phyloP scores from a whole-genome alignment of 805 yeast species.

The Gaillardinia entomophila region DNA sequence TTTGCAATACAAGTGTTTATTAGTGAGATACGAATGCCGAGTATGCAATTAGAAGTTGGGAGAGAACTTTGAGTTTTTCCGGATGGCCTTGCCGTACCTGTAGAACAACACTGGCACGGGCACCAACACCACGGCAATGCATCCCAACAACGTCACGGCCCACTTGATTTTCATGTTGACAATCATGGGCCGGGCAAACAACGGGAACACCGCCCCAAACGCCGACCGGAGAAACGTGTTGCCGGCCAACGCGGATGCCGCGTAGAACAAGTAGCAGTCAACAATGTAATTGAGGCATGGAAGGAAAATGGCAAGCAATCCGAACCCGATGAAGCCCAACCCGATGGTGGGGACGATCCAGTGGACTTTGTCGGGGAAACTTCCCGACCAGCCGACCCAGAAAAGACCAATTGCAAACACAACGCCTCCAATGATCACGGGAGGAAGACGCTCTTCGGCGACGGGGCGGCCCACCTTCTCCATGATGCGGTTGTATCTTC shows the following conservation, averaged over 20 bases:
- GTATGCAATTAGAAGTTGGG: neutral
- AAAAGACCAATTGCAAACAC: constrained; percentile 11
- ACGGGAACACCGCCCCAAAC: constrained; percentile 62
- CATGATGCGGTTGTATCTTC: constrained; percentile 42
- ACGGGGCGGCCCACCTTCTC: constrained; percentile 1
- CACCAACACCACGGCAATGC: constrained; percentile 48
- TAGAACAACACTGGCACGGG: constrained; percentile 68
- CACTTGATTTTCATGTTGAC: constrained; percentile 62
- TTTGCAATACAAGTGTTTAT: too few species aligned
- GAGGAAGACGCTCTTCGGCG: constrained; percentile 13
- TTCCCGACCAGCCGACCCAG: constrained; percentile 16
- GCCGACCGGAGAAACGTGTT: constrained; percentile 65
- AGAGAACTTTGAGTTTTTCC: constrained; percentile 49
- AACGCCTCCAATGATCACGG: constrained; percentile 5
- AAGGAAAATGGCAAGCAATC: constrained; percentile 61
- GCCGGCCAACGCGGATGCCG: constrained; percentile 50
- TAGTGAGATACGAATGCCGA: too few species aligned
- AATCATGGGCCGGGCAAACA: constrained; percentile 71
- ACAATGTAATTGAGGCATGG: constrained; percentile 66
- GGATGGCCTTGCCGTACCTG: constrained; percentile 39
- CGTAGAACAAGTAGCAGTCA: constrained; percentile 62
- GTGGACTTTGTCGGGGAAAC: constrained; percentile 9
- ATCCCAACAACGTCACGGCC: constrained; percentile 72
- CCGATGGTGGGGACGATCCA: constrained; percentile 54
- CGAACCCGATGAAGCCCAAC: constrained; percentile 43